These are phyloP conservation scores for Zelopaecilomyces penicillatus DNA, from an alignment of 2,329 filamentous ascomycete genomes.

Conservation along the genomic window DNA sequence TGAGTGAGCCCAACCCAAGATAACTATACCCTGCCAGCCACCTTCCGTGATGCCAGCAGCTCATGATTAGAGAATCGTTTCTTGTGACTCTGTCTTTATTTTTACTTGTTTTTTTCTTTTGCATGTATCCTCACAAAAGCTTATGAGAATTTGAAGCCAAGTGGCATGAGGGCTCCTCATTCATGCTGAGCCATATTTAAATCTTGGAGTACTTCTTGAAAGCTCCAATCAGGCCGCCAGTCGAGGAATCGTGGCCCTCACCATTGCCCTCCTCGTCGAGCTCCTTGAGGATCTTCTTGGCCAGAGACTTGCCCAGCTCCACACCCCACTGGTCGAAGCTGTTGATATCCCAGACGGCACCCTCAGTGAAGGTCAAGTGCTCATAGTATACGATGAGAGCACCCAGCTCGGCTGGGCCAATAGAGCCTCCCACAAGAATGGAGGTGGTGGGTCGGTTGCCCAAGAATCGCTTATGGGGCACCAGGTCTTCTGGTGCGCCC, in stretches of 20 bases:
- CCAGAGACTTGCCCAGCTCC: constrained; percentile 90
- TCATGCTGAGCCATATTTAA: constrained; percentile 23
- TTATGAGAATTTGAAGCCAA: too few relatives aligned
- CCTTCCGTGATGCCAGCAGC: too few relatives aligned
- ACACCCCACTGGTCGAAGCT: constrained; percentile 99
- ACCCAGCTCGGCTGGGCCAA: constrained; percentile 87
- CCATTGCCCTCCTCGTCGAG: constrained; percentile 69
- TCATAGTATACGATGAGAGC: constrained; percentile 98
- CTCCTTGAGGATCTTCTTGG: constrained; percentile 84
- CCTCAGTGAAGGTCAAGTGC: constrained; percentile 96
- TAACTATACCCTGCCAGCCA: too few relatives aligned
- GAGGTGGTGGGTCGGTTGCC: constrained; percentile 96
- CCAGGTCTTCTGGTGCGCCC: constrained; percentile 62
- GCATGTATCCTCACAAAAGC: too few relatives aligned
- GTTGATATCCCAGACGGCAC: constrained; percentile 99
- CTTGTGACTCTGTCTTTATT: background rate
- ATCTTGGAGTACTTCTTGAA: constrained; percentile 69
- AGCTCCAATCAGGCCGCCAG: constrained; percentile 77
- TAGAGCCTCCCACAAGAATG: constrained; percentile 81
- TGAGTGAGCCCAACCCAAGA: too few relatives aligned
- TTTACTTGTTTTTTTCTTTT: background rate
- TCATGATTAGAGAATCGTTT: too few relatives aligned
- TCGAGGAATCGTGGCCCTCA: constrained; percentile 74
- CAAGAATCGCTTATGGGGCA: constrained; percentile 98
- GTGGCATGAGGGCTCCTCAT: background rate